Evolutionary conservation across 306 rosid species (phyloP).

Genomic region (Lathyrus oleraceus): DNA sequence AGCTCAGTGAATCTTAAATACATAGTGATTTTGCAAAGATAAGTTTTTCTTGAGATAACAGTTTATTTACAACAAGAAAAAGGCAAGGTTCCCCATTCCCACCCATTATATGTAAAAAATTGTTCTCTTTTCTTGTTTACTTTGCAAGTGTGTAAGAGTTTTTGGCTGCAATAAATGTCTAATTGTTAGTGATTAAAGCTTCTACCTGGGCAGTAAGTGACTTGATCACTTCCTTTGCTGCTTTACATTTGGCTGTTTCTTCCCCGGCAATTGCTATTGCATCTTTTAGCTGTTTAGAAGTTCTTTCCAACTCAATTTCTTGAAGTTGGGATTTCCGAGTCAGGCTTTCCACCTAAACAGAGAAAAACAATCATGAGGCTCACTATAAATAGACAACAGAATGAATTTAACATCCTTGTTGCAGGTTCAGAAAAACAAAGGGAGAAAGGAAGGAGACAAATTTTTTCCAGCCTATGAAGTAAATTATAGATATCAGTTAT

Average conservation of each 20-base stretch:
- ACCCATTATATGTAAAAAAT: neutral
- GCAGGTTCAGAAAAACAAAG: neutral
- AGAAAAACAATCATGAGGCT: constrained; percentile 30
- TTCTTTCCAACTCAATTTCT: constrained; percentile 89
- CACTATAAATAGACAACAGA: constrained; percentile 34
- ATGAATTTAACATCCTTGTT: constrained; percentile 16
- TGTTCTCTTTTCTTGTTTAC: constrained; percentile 26
- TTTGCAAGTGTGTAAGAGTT: neutral
- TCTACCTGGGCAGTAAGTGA: constrained; percentile 94
- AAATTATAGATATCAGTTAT: constrained; percentile 6
- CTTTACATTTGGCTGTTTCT: constrained; percentile 88
- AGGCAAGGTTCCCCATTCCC: neutral
- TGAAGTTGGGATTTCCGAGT: constrained; percentile 86
- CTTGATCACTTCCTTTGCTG: constrained; percentile 97
- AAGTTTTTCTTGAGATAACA: neutral
- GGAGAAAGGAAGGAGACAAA: constrained; percentile 11
- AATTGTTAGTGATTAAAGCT: constrained; percentile 23
- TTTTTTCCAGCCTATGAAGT: constrained; percentile 13
- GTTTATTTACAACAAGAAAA: constrained; percentile 21
- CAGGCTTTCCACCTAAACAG: constrained; percentile 79
- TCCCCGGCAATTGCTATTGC: constrained; percentile 87
- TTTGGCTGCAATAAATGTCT: constrained; percentile 22
- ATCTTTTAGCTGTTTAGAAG: constrained; percentile 89
- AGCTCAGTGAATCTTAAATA: constrained; percentile 1
- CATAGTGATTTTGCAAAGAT: neutral